Conservation (phyloP, 257 asterid genomes). For the Solanum peruvianum region DNA sequence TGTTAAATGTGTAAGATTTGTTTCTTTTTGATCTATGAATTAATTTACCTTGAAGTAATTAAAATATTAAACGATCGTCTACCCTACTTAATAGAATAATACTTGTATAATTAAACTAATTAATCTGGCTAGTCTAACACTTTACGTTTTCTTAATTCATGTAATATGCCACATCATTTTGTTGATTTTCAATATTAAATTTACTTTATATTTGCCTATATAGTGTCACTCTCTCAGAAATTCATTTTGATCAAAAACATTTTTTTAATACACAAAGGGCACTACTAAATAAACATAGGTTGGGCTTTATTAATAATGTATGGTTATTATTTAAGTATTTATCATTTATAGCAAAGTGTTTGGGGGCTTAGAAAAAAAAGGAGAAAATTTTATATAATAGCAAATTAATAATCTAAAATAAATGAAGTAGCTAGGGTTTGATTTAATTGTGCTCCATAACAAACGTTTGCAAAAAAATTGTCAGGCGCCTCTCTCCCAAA, state of each 20-base stretch:
- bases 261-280: background rate
- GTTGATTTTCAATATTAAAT: background rate
- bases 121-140: background rate
- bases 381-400: too few species aligned
- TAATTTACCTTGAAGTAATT: background rate
- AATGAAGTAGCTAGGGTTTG: too few species aligned
- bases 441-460: too few species aligned
- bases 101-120: background rate
- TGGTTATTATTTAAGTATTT: background rate
- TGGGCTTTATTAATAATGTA: background rate
- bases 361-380: background rate
- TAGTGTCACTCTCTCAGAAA: background rate
- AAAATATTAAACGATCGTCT: background rate
- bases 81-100: background rate
- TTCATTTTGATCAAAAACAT: background rate
- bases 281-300: too few species aligned
- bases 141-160: background rate
- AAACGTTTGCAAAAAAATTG: too few species aligned
- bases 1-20: background rate
- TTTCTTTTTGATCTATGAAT: background rate
- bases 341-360: background rate
- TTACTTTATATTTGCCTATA: background rate
- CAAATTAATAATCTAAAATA: too few species aligned
- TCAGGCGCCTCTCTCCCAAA: too few species aligned
- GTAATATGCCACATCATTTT: background rate